Percentiles rank a stretch among this genome's conserved stretches.
phyloP scores from a whole-genome alignment of 352 stramenopile genomes.

The Blastocystis sp. region DNA sequence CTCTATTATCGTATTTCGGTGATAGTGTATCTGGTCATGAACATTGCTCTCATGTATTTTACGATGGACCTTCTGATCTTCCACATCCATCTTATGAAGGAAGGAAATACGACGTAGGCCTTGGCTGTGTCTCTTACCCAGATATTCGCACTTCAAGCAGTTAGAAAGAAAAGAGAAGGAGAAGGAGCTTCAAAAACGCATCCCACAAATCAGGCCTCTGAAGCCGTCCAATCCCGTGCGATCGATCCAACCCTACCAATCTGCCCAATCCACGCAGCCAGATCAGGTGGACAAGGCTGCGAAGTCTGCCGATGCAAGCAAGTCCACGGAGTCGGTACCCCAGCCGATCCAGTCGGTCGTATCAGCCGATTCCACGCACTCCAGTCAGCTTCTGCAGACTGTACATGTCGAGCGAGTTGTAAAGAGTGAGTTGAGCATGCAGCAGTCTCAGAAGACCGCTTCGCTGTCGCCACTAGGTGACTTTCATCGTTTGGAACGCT shows the following conservation, averaged over 20 bases:
- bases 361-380: background rate
- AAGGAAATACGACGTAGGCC: background rate
- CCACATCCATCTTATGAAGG: conserved; percentile 1
- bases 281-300: background rate
- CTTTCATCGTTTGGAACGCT: background rate
- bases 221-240: background rate
- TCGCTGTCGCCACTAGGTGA: background rate
- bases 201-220: background rate
- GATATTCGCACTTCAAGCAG: conserved; percentile 33
- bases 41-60: background rate
- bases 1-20: background rate
- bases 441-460: background rate
- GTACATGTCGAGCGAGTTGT: background rate
- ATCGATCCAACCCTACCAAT: background rate
- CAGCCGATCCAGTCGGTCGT: background rate
- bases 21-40: background rate
- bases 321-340: background rate
- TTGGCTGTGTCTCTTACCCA: background rate
- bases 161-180: background rate
- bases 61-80: conserved; percentile 40
- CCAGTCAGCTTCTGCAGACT: background rate
- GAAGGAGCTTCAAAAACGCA: background rate
- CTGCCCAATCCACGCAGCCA: background rate
- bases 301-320: background rate
- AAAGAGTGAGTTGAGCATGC: background rate